phyloP scores from a whole-genome alignment of 345 rosid species.

The Clausena lansium region DNA sequence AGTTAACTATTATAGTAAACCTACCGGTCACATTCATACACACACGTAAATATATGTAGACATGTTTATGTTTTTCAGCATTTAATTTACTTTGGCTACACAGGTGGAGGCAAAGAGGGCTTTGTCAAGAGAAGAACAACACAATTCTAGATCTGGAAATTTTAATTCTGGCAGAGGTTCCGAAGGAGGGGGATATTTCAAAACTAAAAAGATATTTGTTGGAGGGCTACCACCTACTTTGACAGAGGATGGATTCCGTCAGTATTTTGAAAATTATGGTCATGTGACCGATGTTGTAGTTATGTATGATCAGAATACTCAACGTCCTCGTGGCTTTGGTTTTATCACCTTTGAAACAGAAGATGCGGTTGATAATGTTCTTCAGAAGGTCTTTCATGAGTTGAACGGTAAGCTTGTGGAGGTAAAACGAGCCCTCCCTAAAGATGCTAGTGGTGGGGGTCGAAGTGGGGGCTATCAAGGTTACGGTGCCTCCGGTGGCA shows the following conservation, averaged over 20 bases:
- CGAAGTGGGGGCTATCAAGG: slow-evolving; percentile 32
- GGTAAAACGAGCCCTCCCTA: slow-evolving; percentile 41
- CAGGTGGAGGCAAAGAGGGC: slow-evolving; percentile 48
- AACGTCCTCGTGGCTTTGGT: slow-evolving; percentile 46
- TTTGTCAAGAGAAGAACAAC: slow-evolving; percentile 43
- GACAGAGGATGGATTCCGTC: slow-evolving; percentile 37
- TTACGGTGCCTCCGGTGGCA: slow-evolving; percentile 21
- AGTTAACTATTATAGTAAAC: background rate
- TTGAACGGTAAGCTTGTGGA: slow-evolving; percentile 42
- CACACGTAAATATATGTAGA: background rate
- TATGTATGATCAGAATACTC: slow-evolving; percentile 45
- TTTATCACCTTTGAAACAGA: slow-evolving; percentile 43
- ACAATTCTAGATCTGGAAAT: slow-evolving; percentile 30
- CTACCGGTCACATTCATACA: background rate
- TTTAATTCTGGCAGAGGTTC: slow-evolving; percentile 26
- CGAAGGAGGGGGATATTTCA: slow-evolving; percentile 32
- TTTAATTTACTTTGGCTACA: slow-evolving; percentile 12
- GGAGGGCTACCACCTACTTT: slow-evolving; percentile 38
- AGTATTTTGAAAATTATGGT: slow-evolving; percentile 37
- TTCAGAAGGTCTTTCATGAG: slow-evolving; percentile 25
- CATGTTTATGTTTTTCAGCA: background rate
- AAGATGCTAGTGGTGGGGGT: slow-evolving; percentile 30
- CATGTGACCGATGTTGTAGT: slow-evolving; percentile 40
- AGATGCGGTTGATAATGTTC: slow-evolving; percentile 40
- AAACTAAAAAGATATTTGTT: slow-evolving; percentile 42